These are phyloP conservation scores for Nepenthes alata DNA, from an alignment of 179 eudicot species.

Conservation along the genomic window DNA sequence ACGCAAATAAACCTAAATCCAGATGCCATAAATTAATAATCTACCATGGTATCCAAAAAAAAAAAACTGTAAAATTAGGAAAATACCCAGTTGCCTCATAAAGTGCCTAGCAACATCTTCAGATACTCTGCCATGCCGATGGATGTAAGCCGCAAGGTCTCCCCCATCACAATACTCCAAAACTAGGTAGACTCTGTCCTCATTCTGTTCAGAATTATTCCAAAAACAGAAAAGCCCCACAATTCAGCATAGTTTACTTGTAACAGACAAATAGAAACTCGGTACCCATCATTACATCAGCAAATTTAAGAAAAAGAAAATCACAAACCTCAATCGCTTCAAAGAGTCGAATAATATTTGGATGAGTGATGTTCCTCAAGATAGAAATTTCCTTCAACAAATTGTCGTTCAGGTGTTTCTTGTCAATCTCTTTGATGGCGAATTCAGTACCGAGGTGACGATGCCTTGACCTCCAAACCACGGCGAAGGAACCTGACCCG, in stretches of 20 bases:
- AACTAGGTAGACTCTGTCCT: constrained; percentile 35
- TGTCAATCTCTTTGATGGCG: constrained; percentile 54
- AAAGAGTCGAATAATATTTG: constrained; percentile 43
- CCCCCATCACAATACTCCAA: constrained; percentile 57
- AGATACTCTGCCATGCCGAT: constrained; percentile 38
- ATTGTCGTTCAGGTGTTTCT: constrained; percentile 36
- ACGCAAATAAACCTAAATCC: not conserved
- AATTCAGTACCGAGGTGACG: constrained; percentile 26
- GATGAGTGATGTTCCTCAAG: constrained; percentile 31
- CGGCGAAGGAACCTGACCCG: constrained; percentile 53
- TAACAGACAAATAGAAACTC: not conserved
- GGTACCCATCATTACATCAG: not conserved
- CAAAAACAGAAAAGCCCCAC: not conserved
- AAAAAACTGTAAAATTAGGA: not conserved
- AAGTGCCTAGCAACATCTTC: constrained; percentile 46
- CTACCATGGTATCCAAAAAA: too few relatives aligned
- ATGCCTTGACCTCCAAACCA: constrained; percentile 41
- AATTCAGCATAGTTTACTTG: not conserved
- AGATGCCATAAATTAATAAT: not conserved
- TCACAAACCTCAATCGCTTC: constrained; percentile 36
- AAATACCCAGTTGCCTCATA: constrained; percentile 42
- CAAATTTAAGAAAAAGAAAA: not conserved
- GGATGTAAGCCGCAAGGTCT: constrained; percentile 42
- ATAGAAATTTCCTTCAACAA: constrained; percentile 46
- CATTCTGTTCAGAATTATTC: constrained; percentile 18